Base-by-base conservation (phyloP, 1,139 yeast species). In the Tardiomyces digboiensis region DNA sequence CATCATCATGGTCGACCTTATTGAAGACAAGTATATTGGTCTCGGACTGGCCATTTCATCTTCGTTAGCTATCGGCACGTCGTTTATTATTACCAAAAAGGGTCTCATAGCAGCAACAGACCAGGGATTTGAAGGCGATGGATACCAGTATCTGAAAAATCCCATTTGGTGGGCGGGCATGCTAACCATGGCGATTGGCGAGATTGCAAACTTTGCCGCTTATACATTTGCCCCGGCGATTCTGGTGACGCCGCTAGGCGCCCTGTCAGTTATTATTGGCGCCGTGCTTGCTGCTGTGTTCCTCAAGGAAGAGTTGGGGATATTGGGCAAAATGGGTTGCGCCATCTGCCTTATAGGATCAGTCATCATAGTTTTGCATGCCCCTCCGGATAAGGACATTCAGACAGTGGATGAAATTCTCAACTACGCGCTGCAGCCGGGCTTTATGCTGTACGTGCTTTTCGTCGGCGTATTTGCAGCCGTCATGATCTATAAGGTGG, bases 91-190 rank as follows among this genome's bases (percentile, higher is more conserved):
- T 61, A 87, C 97, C 38, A 87, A 87, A 62, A 82, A 83, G 61
- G 96, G 96, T 10, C 75, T 88, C 38, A 76, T 80, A 64, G 83
- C 82, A 47, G 82, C 93, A 2, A 71, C 75, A 46, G 69, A 75
- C 40, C 78, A 76, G 47, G 93, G 93, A 1, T 69, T 74, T 40
- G 75, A 72, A 46, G 65, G 65, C 5, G 85, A 82, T 46, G 84
- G 86, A 19, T 79, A 74, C 57, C 80, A 82, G 56, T 87, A 87
- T 60, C 68, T 87, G 49, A 79, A 75, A 52, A 86, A 85, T 60
- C 96, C 97, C 8, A 76, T 86, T 40, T 87, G 97, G 97, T 85
- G 95, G 88, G 87, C 93, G 0, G 97, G 97, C 14, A 87, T 88
- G 76, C 58, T 80, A 29, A 78, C 93, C 44, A 88, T 87, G 97